Evolutionary conservation across 768 basidiomycete genomes (phyloP).

Genomic region (Nidula microcarpa): DNA sequence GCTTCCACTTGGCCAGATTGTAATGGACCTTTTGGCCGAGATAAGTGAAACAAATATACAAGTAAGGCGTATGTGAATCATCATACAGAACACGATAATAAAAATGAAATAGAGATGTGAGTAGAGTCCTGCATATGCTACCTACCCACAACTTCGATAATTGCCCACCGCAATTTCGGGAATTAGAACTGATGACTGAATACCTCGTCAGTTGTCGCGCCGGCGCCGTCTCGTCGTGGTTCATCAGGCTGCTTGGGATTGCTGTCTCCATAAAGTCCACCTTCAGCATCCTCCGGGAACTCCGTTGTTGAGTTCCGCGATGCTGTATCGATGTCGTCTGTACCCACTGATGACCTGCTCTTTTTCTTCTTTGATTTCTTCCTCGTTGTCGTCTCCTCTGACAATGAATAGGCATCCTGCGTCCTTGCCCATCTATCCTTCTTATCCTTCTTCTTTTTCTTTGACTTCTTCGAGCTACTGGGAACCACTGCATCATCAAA

Average conservation of each 20-base stretch:
- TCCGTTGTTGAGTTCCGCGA: conserved; percentile 40
- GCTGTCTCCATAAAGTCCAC: conserved; percentile 56
- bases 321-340: conserved; percentile 26
- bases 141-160: too few relatives aligned
- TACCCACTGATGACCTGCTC: conserved; percentile 39
- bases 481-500: conserved; percentile 60
- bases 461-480: conserved; percentile 42
- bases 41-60: too few relatives aligned
- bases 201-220: conserved; percentile 42
- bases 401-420: conserved; percentile 74
- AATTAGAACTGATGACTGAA: conserved; percentile 50
- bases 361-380: conserved; percentile 69
- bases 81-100: too few relatives aligned
- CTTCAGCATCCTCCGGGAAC: conserved; percentile 72
- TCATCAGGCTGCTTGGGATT: conserved; percentile 8
- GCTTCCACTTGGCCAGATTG: too few relatives aligned
- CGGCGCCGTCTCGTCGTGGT: conserved; percentile 11
- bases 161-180: too few relatives aligned
- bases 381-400: conserved; percentile 33
- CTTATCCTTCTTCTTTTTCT: conserved; percentile 68
- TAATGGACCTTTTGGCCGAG: too few relatives aligned
- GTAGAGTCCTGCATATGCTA: too few relatives aligned
- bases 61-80: too few relatives aligned
- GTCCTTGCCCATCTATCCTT: conserved; percentile 88
- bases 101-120: too few relatives aligned